Evolutionary conservation across 2,329 filamentous ascomycete species (phyloP).

Genomic region (Zymoseptoria pseudotritici): DNA sequence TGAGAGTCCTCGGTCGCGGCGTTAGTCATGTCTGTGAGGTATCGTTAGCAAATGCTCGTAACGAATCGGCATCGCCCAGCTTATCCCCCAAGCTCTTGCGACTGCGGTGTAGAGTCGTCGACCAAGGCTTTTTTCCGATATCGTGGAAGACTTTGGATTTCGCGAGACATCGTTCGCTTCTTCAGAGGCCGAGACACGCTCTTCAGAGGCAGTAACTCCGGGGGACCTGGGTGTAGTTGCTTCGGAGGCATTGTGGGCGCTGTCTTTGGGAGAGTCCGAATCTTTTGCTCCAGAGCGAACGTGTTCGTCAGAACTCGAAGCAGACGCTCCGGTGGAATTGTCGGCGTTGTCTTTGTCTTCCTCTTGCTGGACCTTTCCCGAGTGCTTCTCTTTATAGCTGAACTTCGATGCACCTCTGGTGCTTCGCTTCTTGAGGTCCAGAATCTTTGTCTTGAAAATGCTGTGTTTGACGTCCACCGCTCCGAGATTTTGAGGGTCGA

Average conservation of each 20-base stretch:
- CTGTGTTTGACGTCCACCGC: no score
- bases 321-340: background rate
- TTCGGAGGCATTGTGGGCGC: background rate
- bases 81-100: background rate
- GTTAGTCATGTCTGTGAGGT: constrained; percentile 1
- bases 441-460: background rate
- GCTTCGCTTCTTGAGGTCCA: background rate
- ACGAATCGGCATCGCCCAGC: background rate
- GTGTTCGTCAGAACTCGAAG: background rate
- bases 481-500: no score
- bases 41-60: background rate
- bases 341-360: no score
- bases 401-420: background rate
- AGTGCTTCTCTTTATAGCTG: background rate
- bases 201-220: background rate
- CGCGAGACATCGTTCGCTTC: background rate
- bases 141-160: background rate
- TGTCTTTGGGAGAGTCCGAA: background rate
- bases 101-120: background rate
- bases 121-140: background rate
- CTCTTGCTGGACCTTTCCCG: background rate
- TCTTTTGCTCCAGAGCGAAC: background rate
- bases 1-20: constrained; percentile 4
- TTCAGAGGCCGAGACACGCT: background rate
- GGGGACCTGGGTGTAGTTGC: background rate